Conservation (phyloP, 2,329 filamentous ascomycete genomes). For the Amesomyces nigricolor region DNA sequence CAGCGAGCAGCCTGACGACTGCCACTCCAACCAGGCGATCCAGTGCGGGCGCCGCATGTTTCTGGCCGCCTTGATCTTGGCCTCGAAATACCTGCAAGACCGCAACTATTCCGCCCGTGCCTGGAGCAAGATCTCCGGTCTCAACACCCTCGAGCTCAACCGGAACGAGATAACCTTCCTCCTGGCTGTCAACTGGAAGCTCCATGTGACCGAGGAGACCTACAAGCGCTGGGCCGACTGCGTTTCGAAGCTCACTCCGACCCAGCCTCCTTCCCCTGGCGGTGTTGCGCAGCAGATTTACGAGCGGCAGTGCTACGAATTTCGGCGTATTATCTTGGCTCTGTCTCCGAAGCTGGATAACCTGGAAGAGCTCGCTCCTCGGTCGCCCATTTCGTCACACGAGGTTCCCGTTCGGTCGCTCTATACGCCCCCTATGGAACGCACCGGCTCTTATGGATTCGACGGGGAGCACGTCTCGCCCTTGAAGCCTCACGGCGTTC, state of each 20-base stretch:
- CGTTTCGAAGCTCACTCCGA: constrained; percentile 76
- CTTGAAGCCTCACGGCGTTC: constrained; percentile 38
- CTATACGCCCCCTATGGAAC: constrained; percentile 40
- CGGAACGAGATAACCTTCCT: constrained; percentile 93
- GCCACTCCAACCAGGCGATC: constrained; percentile 68
- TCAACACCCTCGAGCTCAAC: constrained; percentile 90
- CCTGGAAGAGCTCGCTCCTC: constrained; percentile 46
- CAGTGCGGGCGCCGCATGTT: constrained; percentile 98
- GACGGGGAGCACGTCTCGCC: constrained; percentile 39
- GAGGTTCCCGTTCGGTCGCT: constrained; percentile 40
- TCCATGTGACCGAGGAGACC: constrained; percentile 83
- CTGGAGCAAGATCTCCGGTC: constrained; percentile 98
- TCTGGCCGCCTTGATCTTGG: constrained; percentile 85
- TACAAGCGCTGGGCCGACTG: constrained; percentile 95
- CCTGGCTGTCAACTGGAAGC: constrained; percentile 82
- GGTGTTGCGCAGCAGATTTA: constrained; percentile 36
- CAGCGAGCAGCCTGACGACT: constrained; percentile 74
- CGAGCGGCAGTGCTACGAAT: constrained; percentile 47
- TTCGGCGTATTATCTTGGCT: constrained; percentile 53
- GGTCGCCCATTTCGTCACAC: constrained; percentile 30
- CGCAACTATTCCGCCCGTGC: constrained; percentile 95
- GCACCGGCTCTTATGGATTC: constrained; percentile 30
- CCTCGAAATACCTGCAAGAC: constrained; percentile 96
- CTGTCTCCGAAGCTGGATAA: constrained; percentile 56
- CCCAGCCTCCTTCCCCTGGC: constrained; percentile 51